Conservation (phyloP, 1,284 basidiomycete species). For the Sparassis latifolia region DNA sequence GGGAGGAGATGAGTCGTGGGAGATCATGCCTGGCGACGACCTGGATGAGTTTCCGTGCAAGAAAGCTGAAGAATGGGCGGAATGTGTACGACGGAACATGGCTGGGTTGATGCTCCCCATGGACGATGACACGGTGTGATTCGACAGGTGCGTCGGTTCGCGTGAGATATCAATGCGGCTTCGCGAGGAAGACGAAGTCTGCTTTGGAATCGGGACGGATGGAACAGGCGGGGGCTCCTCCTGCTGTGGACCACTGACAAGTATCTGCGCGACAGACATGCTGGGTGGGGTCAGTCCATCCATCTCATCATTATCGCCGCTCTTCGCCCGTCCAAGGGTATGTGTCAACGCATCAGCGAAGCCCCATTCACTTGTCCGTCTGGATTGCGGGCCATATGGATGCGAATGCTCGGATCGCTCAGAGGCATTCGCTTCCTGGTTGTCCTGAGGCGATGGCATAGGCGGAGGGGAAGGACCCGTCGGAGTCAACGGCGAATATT, state of each 20-base stretch:
- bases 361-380: constrained; percentile 25
- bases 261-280: too few relatives aligned
- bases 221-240: constrained; percentile 1
- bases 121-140: constrained; percentile 23
- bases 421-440: constrained; percentile 2
- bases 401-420: constrained; percentile 10
- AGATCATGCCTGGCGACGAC: constrained; percentile 34
- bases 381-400: constrained; percentile 19
- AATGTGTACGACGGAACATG: constrained; percentile 14
- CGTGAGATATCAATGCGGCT: constrained; percentile 1
- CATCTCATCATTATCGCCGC: constrained; percentile 37
- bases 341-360: constrained; percentile 27
- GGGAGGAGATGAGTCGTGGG: constrained; percentile 33
- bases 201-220: constrained; percentile 3
- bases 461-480: constrained; percentile 12
- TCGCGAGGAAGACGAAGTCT: not conserved
- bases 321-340: constrained; percentile 18
- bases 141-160: constrained; percentile 12
- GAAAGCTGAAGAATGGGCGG: constrained; percentile 7
- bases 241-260: not conserved
- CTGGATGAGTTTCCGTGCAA: constrained; percentile 17
- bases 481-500: constrained; percentile 43
- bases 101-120: constrained; percentile 22
- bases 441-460: constrained; percentile 1
- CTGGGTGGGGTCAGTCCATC: too few relatives aligned